Evolutionary conservation across 2,329 filamentous ascomycete species (phyloP).

Genomic region (Aspergillus uvarum): DNA sequence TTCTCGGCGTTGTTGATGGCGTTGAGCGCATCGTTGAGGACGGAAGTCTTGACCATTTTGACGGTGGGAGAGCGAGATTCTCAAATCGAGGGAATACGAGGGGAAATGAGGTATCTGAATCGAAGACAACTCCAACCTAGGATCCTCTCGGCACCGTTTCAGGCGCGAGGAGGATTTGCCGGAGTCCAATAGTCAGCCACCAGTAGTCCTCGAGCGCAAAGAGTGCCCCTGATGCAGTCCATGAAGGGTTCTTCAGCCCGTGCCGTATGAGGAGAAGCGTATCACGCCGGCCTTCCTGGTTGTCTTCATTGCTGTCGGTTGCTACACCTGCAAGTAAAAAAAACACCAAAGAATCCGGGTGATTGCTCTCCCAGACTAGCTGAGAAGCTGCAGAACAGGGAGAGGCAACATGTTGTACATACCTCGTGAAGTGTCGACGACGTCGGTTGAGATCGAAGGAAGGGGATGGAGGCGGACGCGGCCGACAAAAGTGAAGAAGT

Average conservation of each 20-base stretch:
- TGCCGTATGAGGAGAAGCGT: conserved; percentile 48
- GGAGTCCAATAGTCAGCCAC: conserved; percentile 55
- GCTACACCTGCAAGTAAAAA: conserved; percentile 15
- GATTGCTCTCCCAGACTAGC: conserved; percentile 49
- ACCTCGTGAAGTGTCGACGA: conserved; percentile 40
- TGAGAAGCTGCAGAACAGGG: conserved; percentile 36
- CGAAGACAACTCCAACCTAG: neutral
- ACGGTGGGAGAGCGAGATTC: conserved; percentile 57
- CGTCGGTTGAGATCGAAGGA: conserved; percentile 29
- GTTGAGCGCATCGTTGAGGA: conserved; percentile 99
- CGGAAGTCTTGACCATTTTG: conserved; percentile 99
- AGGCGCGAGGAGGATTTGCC: conserved; percentile 11
- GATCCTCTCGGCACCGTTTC: conserved; percentile 4
- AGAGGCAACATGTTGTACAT: conserved; percentile 33
- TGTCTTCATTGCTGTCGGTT: conserved; percentile 7
- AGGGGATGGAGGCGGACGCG: conserved; percentile 14
- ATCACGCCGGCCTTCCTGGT: conserved; percentile 35
- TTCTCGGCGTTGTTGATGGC: conserved; percentile 99
- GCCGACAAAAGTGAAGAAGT: conserved; percentile 18
- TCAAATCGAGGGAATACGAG: conserved; percentile 45
- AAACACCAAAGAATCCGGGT: conserved; percentile 23
- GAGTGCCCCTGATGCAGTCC: conserved; percentile 57
- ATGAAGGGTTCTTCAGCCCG: conserved; percentile 69
- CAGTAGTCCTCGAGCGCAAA: conserved; percentile 65
- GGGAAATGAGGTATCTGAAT: conserved; percentile 41